Evolutionary conservation across 2,329 filamentous ascomycete genomes (phyloP), one percentile per base, ranked within the genome.

Genomic region (Diaporthe helianthi): DNA sequence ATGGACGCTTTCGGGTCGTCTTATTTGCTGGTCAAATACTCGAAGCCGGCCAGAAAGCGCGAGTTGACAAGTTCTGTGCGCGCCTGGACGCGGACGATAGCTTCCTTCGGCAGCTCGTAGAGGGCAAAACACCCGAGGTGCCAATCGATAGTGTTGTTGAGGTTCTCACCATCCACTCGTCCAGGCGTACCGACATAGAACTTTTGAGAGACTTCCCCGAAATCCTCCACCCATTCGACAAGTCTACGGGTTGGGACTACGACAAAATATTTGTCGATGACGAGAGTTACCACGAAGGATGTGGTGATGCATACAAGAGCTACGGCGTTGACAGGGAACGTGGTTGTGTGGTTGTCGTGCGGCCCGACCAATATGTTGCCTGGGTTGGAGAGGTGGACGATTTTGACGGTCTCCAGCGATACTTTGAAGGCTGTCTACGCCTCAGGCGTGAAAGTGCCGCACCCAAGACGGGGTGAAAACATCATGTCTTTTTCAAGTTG

Each of bases 301-400:
- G 84, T 65, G 85, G 84, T 0, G 73, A 81, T 10, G 81, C 83
- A 0, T 88, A 92, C 74, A 79, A 84, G 68, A 83, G 82, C 4
- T 90, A 89, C 69, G 90, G 89, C 0, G 81, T 93, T 1, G 82
- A 88, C 72, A 76, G 73, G 22, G 79, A 84, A 65, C 77, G 78
- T 24, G 90, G 90, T 0, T 88, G 86, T 71, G 79, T 89, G 4
- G 84, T 91, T 0, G 79, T 90, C 1, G 80, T 89, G 2, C 78
- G 91, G 60, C 91, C 91, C 2, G 91, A 93, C 80, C 89, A 91
- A 75, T 89, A 93, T 77, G 85, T 92, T 38, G 84, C 76, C 1
- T 80, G 79, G 74, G 72, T 83, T 1, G 79, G 79, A 1, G 76
- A 79, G 19, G 71, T 83, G 24, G 78, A 81, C 26, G 78, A 80